Conservation (phyloP, 768 basidiomycete species). For the Hebeloma cylindrosporum region DNA sequence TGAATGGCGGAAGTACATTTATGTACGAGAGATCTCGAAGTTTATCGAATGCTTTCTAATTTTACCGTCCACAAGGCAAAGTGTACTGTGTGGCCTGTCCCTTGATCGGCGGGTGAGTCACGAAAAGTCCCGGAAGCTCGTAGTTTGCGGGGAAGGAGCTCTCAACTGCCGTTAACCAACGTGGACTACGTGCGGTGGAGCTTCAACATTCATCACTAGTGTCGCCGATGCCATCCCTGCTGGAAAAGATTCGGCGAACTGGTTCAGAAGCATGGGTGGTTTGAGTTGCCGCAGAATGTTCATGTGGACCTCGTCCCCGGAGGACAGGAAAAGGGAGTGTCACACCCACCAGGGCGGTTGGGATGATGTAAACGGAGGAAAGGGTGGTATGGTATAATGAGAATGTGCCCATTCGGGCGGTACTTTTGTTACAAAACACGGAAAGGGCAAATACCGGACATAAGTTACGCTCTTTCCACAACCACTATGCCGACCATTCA, state of each 20-base stretch:
- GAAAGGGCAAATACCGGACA: constrained; percentile 31
- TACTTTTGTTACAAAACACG: constrained; percentile 38
- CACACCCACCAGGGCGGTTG: no score
- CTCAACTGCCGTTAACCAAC: constrained; percentile 2
- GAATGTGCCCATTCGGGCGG: constrained; percentile 26
- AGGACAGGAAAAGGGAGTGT: no score
- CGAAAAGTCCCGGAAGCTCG: background rate
- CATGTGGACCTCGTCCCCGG: no score
- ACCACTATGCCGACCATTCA: background rate
- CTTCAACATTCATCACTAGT: background rate
- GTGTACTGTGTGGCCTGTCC: no score
- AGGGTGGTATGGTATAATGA: constrained; percentile 31
- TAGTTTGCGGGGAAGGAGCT: background rate
- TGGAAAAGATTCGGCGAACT: no score
- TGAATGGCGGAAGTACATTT: no score
- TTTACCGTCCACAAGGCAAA: no score
- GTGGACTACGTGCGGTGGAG: constrained; percentile 6
- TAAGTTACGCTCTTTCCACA: constrained; percentile 15
- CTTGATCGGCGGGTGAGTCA: background rate
- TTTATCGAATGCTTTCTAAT: background rate
- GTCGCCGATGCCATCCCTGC: background rate
- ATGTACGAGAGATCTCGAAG: no score
- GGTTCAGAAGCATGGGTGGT: no score
- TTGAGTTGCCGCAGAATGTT: no score
- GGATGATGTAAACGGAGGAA: background rate